These are phyloP conservation scores for Xylariaceae sp. DNA, from an alignment of 2,329 filamentous ascomycete genomes.

Conservation along the genomic window DNA sequence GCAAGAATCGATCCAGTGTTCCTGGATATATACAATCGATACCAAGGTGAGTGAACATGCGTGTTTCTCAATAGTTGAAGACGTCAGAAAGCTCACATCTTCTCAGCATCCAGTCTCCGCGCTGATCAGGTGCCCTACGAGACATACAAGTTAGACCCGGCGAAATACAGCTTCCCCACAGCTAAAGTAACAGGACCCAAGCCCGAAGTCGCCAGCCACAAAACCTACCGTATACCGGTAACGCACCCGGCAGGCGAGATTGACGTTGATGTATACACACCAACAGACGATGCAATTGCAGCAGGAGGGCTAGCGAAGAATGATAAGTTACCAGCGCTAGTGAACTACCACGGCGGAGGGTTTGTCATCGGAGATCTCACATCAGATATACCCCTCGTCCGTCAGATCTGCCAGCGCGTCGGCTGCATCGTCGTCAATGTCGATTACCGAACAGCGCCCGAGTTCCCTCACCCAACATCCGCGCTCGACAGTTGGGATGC, in stretches of 20 bases:
- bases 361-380: constrained; percentile 50
- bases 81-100: constrained; percentile 21
- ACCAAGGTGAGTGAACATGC: constrained; percentile 30
- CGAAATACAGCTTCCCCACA: constrained; percentile 26
- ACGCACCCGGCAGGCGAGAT: constrained; percentile 26
- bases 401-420: constrained; percentile 43
- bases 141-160: constrained; percentile 24
- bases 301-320: constrained; percentile 16
- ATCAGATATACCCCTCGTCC: constrained; percentile 48
- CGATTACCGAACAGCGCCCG: constrained; percentile 51
- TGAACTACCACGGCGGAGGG: constrained; percentile 50
- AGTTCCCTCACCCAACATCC: constrained; percentile 46
- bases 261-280: constrained; percentile 44
- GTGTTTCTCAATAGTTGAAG: not conserved
- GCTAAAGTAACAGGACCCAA: constrained; percentile 15
- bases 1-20: constrained; percentile 46
- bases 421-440: constrained; percentile 48
- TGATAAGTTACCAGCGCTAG: constrained; percentile 42
- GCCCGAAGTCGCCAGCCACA: constrained; percentile 23
- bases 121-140: constrained; percentile 31
- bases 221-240: constrained; percentile 24
- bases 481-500: constrained; percentile 49
- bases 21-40: constrained; percentile 43
- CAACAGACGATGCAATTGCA: constrained; percentile 30
- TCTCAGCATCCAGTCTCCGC: constrained; percentile 21